Percentiles rank a stretch among this genome's conserved stretches.
Evolutionary conservation across 805 yeast genomes (phyloP).

Genomic region (Nematodospora valgi): DNA sequence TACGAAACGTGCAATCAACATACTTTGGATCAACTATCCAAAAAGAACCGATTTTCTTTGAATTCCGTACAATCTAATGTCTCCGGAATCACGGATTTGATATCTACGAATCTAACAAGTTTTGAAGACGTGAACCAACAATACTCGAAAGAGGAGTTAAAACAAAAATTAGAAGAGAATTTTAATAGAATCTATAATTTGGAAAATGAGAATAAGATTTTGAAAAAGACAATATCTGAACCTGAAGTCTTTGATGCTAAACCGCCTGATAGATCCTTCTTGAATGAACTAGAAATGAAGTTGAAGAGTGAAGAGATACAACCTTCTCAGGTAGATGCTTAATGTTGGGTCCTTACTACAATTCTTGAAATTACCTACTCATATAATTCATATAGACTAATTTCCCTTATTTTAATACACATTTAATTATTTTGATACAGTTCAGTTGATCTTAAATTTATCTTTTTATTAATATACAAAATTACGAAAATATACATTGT

Average conservation of each 20-base stretch:
- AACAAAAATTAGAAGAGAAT: slow-evolving; percentile 35
- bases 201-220: slow-evolving; percentile 24
- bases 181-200: slow-evolving; percentile 33
- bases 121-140: slow-evolving; percentile 17
- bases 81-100: slow-evolving; percentile 46
- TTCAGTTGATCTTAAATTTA: no score
- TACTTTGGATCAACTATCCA: slow-evolving; percentile 35
- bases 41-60: slow-evolving; percentile 52
- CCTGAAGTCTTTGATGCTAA: neutral
- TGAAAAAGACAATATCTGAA: slow-evolving; percentile 9
- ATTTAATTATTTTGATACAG: no score
- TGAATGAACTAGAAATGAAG: slow-evolving; percentile 3
- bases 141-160: slow-evolving; percentile 32
- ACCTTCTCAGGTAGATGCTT: no score
- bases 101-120: slow-evolving; percentile 42
- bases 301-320: neutral
- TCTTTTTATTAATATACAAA: no score
- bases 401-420: no score
- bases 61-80: slow-evolving; percentile 47
- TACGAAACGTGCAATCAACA: slow-evolving; percentile 33
- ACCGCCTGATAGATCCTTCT: slow-evolving; percentile 1
- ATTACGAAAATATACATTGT: neutral
- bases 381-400: no score
- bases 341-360: neutral
- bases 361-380: no score